Evolutionary conservation across 805 yeast species (phyloP), one percentile per base, ranked within the genome.

Genomic region (Hanseniaspora lachancei): DNA sequence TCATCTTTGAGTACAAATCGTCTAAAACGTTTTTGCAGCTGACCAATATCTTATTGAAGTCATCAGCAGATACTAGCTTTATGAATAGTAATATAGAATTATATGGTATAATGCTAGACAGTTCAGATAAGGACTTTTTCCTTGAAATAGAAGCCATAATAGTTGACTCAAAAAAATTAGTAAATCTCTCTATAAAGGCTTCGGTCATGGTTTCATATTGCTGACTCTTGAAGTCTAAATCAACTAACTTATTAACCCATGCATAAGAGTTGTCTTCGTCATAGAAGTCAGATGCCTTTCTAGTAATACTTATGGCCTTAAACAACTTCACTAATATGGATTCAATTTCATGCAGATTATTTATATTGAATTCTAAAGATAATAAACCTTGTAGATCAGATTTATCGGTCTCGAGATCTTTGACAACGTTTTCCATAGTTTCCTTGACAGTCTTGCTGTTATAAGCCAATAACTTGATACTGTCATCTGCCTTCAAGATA

Each of bases 401-500:
- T 18, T 78, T 77, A 59, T 81, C 81, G 29, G 88, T 73, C 56
- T 82, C 78, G 9, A 86, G 84, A n/a, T 86, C 83, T 49, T 77
- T 76, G 58, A 89, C 68, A 47, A 89, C 74, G n/a, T 76, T 78
- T 41, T 78, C 77, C 55, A 89, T 74, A 58, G 86, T 89, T 48
- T 76, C 78, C 74, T 81, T 83, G 24, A 89, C 71, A n/a, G 75
- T 66, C 62, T 86, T 86, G 66, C 85, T 86, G 68, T 89, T 89
- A 46, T 86, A 81, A 5, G 91, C 79, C 61, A 82, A 82, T 7
- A 89, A 83, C 68, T 89, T 96, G 18, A 88, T 68, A 49, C 95
- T 95, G 62, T 84, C 80, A 2, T 89, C 81, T 64, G 83, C 85
- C 38, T 74, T 73, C 63, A 88, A 95, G 43, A 89, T 80, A 52